Evolutionary conservation across 768 basidiomycete species (phyloP).

Genomic region (Mycena vitilis): DNA sequence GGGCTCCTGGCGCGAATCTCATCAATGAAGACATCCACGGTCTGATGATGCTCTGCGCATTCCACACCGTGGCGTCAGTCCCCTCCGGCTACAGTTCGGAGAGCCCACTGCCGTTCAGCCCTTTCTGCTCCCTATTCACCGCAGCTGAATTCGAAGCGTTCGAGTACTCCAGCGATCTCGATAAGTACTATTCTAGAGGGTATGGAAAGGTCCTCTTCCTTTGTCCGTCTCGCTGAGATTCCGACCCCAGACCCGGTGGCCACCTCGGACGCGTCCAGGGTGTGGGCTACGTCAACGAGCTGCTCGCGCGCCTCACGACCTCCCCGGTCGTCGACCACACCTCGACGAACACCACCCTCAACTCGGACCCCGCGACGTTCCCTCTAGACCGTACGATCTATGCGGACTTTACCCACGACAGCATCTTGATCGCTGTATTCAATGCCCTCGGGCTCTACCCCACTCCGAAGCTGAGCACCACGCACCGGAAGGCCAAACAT

Average conservation of each 20-base stretch:
- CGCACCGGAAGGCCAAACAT: constrained; percentile 46
- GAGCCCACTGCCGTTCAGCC: constrained; percentile 53
- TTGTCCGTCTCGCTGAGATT: constrained; percentile 5
- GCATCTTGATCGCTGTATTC: constrained; percentile 84
- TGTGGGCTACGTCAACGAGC: constrained; percentile 89
- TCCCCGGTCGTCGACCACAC: constrained; percentile 74
- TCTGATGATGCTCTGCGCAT: constrained; percentile 82
- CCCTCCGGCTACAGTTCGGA: constrained; percentile 38
- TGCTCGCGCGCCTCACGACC: constrained; percentile 82
- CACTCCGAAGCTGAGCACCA: constrained; percentile 46
- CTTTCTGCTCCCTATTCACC: constrained; percentile 80
- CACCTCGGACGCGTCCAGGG: constrained; percentile 81
- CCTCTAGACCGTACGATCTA: constrained; percentile 75
- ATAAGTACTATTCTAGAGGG: constrained; percentile 85
- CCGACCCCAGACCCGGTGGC: constrained; percentile 67
- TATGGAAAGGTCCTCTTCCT: constrained; percentile 44
- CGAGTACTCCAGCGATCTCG: constrained; percentile 78
- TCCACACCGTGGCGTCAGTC: constrained; percentile 67
- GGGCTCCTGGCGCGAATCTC: constrained; percentile 73
- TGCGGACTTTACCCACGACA: constrained; percentile 89
- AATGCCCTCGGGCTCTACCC: constrained; percentile 68
- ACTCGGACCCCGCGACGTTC: constrained; percentile 72
- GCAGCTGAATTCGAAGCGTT: constrained; percentile 70
- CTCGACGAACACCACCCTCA: constrained; percentile 81
- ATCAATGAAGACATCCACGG: constrained; percentile 62